Evolutionary conservation across 352 stramenopile species (phyloP), one percentile per base, ranked within the genome.

Genomic region (Phytopythium oedochilum): DNA sequence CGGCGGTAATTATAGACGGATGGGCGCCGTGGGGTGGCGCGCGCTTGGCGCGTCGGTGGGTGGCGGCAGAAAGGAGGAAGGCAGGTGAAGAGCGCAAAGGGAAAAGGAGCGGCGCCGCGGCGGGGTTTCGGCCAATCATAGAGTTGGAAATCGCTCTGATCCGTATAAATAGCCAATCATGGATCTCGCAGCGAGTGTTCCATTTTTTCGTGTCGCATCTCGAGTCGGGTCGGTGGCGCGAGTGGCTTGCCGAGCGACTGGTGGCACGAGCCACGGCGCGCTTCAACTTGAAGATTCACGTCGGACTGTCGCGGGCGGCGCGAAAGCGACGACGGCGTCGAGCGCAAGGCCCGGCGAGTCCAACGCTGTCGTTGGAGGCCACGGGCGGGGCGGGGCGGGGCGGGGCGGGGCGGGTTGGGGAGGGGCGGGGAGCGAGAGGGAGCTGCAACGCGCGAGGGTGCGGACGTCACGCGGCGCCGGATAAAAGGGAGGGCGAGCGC

Each of bases 221-320:
- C 15, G 15, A 4, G 26, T 28, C 28, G 7, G 29, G 40, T 46
- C 22, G 40, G 40, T 46, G 40, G 22, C 40, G 40, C 38, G 38
- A 44, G 38, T 26, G 38, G 29, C 29, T 14, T 10, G 12, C 26
- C n/a, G 29, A 40, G 46, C 44, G 44, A 36, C 44, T 36, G 44
- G 28, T 36, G 44, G 44, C 44, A 26, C 15, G 15, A 32, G 44
- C 44, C 44, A 25, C 23, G 22, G 23, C 44, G 28, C 45, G 46
- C 46, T 52, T 52, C 46, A 52, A 52, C 15, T 52, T 52, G 46
- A 52, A 52, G 46, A 17, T 29, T 17, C 39, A 46, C 39, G 39
- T 46, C 39, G 39, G 39, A 46, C 39, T 46, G 11, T 39, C 35
- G 36, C 36, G 36, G n/a, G n/a, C n/a, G n/a, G n/a, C n/a, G n/a